A percentile compares a stretch with the other conserved stretches of the same genome.
These are phyloP conservation scores for Neurospora sp. DNA, from an alignment of 495 filamentous ascomycete species.

Conservation along the genomic window DNA sequence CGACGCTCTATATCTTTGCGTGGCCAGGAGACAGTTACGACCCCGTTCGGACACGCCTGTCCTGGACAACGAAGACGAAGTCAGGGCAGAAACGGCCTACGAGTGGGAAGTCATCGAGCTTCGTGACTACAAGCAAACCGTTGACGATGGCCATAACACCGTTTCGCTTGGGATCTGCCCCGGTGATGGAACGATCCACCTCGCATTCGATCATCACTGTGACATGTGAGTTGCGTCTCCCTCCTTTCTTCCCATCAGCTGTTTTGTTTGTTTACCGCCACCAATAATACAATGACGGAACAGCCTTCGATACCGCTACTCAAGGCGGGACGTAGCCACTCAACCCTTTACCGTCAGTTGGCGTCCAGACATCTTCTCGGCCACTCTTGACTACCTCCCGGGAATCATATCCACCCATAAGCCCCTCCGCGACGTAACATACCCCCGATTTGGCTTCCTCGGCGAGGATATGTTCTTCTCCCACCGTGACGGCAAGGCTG, in stretches of 20 bases:
- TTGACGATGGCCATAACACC: constrained; percentile 40
- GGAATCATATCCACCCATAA: constrained; percentile 22
- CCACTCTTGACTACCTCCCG: constrained; percentile 27
- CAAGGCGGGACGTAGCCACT: constrained; percentile 23
- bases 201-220: constrained; percentile 37
- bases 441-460: constrained; percentile 34
- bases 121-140: constrained; percentile 38
- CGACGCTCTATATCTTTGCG: constrained; percentile 32
- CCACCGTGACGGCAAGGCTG: constrained; percentile 39
- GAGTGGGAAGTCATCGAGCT: constrained; percentile 34
- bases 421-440: constrained; percentile 33
- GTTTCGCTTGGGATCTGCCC: constrained; percentile 38
- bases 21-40: constrained; percentile 31
- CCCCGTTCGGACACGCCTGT: background rate
- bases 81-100: background rate
- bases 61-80: background rate
- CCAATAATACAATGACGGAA: constrained; percentile 1
- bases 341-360: constrained; percentile 23
- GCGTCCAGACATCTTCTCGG: constrained; percentile 30
- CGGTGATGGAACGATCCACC: constrained; percentile 39
- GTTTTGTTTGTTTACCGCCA: background rate
- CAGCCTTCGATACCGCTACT: constrained; percentile 35
- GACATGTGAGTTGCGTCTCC: constrained; percentile 17
- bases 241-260: background rate
- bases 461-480: constrained; percentile 28